Evolutionary conservation across 1,284 basidiomycete genomes (phyloP), one percentile per base, ranked within the genome.

Genomic region (Ceratobasidium sp.): DNA sequence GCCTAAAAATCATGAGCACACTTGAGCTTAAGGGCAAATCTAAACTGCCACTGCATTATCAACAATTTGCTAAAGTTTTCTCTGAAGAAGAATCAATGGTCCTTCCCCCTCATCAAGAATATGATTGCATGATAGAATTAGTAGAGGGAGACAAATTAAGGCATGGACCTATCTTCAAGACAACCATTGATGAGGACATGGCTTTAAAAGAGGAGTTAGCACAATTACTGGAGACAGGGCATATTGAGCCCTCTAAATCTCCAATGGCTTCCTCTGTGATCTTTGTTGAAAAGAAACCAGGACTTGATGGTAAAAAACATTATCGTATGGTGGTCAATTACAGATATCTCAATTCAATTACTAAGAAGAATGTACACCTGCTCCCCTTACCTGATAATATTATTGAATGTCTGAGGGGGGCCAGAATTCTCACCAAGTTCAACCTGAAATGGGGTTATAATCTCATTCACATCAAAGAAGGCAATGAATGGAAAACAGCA

Each of bases 271-370:
- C 70, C 13, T 69, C 68, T 2, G 30, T 71, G 16, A 16, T 69
- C 2, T 69, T 69, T 25, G 47, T 69, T 16, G 54, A 69, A 36
- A 69, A 69, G 29, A 70, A 60, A n/a, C n/a, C n/a, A n/a, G n/a
- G n/a, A n/a, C n/a, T n/a, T n/a, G 49, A 60, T 30, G 42, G 68
- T n/a, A 56, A 56, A 21, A 5, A 5, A 11, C n/a, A n/a, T n/a
- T 50, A 53, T 13, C 30, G 68, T 1, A 68, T 71, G 44, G 60
- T 56, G 30, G 39, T 62, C 8, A 52, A 69, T 19, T 71, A 71
- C 47, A 42, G 67, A 2, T 16, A n/a, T 14, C 57, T 71, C 7
- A 71, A 71, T 39, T n/a, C 27, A 6, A 66, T 69, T 16, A 69
- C 67, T 2, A 42, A 47, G 14, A 69, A 69, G 30, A 69, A 71